These are phyloP conservation scores for Saccharomycopsis vini DNA, from an alignment of 805 yeast species.

Conservation along the genomic window DNA sequence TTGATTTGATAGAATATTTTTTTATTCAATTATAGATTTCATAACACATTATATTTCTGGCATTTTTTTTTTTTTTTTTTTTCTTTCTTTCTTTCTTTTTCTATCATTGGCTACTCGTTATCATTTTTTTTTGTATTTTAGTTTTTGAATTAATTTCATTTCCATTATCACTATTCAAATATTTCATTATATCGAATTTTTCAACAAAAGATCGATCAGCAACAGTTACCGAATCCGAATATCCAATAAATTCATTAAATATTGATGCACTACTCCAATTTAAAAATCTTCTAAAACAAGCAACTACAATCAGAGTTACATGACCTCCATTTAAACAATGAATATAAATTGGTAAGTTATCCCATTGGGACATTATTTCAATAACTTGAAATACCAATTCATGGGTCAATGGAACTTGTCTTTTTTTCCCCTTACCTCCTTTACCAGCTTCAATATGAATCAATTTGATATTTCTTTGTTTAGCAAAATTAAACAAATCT, in stretches of 20 bases:
- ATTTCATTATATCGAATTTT: slow-evolving; percentile 34
- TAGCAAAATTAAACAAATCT: slow-evolving; percentile 42
- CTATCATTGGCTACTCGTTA: too few relatives aligned
- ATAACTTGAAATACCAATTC: slow-evolving; percentile 51
- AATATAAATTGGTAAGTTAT: slow-evolving; percentile 54
- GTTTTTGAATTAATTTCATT: too few relatives aligned
- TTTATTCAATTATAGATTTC: too few relatives aligned
- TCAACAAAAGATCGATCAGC: slow-evolving; percentile 82
- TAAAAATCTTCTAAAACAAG: slow-evolving; percentile 74
- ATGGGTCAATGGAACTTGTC: slow-evolving; percentile 74
- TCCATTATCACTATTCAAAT: not conserved
- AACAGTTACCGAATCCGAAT: slow-evolving; percentile 66
- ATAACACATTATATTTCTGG: too few relatives aligned
- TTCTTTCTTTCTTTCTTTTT: too few relatives aligned
- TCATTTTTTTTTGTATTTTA: too few relatives aligned
- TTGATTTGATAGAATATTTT: too few relatives aligned
- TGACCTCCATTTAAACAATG: slow-evolving; percentile 91
- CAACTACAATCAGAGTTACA: slow-evolving; percentile 73
- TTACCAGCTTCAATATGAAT: slow-evolving; percentile 62
- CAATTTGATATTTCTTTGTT: slow-evolving; percentile 42
- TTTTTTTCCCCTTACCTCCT: slow-evolving; percentile 57
- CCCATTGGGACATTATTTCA: slow-evolving; percentile 49
- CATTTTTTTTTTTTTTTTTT: too few relatives aligned
- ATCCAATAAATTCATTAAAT: slow-evolving; percentile 73
- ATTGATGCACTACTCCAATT: slow-evolving; percentile 88